These are phyloP conservation scores for Suaeda aralocaspica DNA, from an alignment of 148 eudicot genomes.

Conservation along the genomic window DNA sequence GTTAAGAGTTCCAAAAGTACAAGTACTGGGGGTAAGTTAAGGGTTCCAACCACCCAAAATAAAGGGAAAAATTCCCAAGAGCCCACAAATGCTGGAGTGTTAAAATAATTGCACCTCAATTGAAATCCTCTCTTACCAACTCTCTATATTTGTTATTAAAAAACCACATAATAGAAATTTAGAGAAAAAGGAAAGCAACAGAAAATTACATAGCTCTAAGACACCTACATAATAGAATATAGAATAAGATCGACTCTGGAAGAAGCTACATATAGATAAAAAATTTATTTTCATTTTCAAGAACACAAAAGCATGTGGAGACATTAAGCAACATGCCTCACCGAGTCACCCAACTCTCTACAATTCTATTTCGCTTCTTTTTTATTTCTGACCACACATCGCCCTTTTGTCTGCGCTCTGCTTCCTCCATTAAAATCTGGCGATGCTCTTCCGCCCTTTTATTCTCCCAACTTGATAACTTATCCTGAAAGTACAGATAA, in stretches of 20 bases:
- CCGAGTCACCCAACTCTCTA: constrained; percentile 59
- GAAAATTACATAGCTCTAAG: not conserved
- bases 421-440: constrained; percentile 70
- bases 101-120: not conserved
- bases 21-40: too few relatives aligned
- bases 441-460: constrained; percentile 65
- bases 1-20: too few relatives aligned
- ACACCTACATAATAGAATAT: not conserved
- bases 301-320: constrained; percentile 2
- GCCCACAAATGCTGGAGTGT: too few relatives aligned
- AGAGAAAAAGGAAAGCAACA: not conserved
- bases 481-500: constrained; percentile 36
- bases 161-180: too few relatives aligned
- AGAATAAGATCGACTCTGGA: not conserved
- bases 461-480: constrained; percentile 65
- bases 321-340: constrained; percentile 32
- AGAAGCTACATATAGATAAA: not conserved
- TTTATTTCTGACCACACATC: constrained; percentile 45
- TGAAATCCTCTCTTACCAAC: not conserved
- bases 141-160: too few relatives aligned
- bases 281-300: not conserved
- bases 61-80: too few relatives aligned
- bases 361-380: constrained; percentile 44
- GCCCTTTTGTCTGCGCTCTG: constrained; percentile 55
- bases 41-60: too few relatives aligned